Evolutionary conservation across 768 basidiomycete species (phyloP), one percentile per base, ranked within the genome.

Genomic region (Lactarius sanguifluus): DNA sequence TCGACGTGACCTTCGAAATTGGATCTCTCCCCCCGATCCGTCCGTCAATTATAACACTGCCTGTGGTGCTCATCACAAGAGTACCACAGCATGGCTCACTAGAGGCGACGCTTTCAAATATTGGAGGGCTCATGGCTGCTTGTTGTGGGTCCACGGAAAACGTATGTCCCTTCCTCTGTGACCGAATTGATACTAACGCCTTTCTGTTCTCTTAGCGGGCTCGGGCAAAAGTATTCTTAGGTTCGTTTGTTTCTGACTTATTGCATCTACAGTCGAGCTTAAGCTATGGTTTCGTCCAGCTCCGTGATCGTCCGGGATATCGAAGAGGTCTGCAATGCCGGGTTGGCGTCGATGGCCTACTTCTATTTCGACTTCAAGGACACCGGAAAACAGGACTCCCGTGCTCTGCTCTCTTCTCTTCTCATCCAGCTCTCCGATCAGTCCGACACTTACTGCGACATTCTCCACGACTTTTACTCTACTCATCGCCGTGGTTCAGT

Each of bases 151-250:
- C 1, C 32, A 57, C 8, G 57, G 45, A 28, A 59, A 64, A 50
- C 57, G 64, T 59, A 58, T 1, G n/a, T 50, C 12, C 8, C 47
- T 5, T 13, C 9, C 10, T 54, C 3, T 7, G 0, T 1, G 36
- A 15, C 13, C n/a, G 43, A n/a, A 18, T 40, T 28, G 12, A 10
- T 55, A 28, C 59, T 34, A 15, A 60, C 16, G 1, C 8, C 8
- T 30, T 28, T 5, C 54, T 28, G 54, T 3, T 32, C 34, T 20
- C 5, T 1, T 55, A 64, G 64, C 58, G n/a, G 64, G 64, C 23
- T 64, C 58, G 7, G 64, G 64, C 0, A 64, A 64, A 20, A 64
- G n/a, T 59, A 36, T 59, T 16, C 57, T 64, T 1, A 47, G 43
- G 64, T 64, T 13, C 4, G 43, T 57, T n/a, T 5, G 15, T 7